A percentile compares a stretch with the other conserved stretches of the same genome.
phyloP scores from a whole-genome alignment of 805 yeast species.

The Metschnikowia continentalis region DNA sequence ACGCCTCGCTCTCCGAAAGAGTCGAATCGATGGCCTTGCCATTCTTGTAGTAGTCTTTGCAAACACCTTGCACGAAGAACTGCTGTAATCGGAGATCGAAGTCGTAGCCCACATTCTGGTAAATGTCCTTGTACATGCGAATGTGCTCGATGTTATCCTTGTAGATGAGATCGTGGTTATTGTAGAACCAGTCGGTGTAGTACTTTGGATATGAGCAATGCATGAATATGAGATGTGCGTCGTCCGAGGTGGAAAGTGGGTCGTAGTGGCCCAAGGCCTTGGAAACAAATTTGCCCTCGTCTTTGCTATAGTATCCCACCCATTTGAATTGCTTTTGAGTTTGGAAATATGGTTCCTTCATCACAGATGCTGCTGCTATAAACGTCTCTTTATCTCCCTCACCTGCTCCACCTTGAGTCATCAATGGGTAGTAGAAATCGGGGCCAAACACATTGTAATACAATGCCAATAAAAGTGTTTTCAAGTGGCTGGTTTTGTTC shows the following conservation, averaged over 20 bases:
- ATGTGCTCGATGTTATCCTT: conserved; percentile 30
- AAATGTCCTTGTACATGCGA: conserved; percentile 35
- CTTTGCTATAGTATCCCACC: conserved; percentile 35
- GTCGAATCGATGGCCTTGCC: conserved; percentile 24
- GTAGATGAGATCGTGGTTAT: conserved; percentile 30
- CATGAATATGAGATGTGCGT: conserved; percentile 39
- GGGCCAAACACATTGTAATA: conserved; percentile 70
- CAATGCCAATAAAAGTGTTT: conserved; percentile 53
- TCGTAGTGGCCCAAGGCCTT: conserved; percentile 39
- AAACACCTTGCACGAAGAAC: conserved; percentile 36
- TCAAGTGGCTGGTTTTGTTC: conserved; percentile 55
- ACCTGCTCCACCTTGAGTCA: conserved; percentile 72
- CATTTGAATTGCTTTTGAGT: conserved; percentile 41
- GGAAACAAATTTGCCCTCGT: conserved; percentile 18
- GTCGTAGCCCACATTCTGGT: conserved; percentile 39
- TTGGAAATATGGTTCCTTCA: conserved; percentile 50
- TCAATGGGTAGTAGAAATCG: conserved; percentile 57
- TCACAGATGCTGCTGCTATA: conserved; percentile 59
- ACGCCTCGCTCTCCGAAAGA: conserved; percentile 20
- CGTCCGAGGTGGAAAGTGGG: conserved; percentile 23
- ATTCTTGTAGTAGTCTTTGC: conserved; percentile 31
- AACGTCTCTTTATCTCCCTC: conserved; percentile 82
- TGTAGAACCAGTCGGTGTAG: conserved; percentile 23
- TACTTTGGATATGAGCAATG: conserved; percentile 59
- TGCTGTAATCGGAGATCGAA: conserved; percentile 39